Conservation (phyloP, 768 basidiomycete species). For the Gelatoporia subvermispora region DNA sequence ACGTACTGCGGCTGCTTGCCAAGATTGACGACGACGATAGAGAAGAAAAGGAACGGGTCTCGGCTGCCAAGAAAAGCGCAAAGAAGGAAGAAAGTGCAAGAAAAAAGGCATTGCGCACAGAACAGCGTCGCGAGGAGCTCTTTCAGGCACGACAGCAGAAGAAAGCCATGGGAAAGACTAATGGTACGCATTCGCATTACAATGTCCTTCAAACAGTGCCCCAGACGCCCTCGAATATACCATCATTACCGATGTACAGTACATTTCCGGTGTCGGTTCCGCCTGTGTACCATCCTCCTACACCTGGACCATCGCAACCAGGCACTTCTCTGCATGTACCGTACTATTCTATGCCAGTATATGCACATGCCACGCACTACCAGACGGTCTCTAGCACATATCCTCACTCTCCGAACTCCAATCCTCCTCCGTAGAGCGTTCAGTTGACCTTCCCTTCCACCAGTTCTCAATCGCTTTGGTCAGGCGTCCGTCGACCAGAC, state of each 20-base stretch:
- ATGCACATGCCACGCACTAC: neutral
- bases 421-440: neutral
- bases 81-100: slow-evolving; percentile 1
- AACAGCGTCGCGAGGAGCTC: neutral
- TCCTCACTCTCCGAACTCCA: slow-evolving; percentile 1
- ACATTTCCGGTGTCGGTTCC: too few relatives aligned
- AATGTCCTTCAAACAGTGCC: too few relatives aligned
- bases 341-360: neutral
- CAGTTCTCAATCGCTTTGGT: neutral
- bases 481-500: neutral
- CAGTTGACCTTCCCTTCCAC: neutral
- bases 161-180: too few relatives aligned
- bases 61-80: neutral
- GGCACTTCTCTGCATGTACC: too few relatives aligned
- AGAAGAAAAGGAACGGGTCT: neutral
- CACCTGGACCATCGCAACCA: neutral
- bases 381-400: too few relatives aligned
- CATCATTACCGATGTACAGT: too few relatives aligned
- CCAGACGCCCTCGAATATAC: too few relatives aligned
- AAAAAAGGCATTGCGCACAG: neutral
- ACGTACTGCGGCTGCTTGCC: slow-evolving; percentile 15
- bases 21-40: slow-evolving; percentile 9
- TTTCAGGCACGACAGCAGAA: too few relatives aligned
- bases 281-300: neutral
- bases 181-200: too few relatives aligned